Base-by-base conservation (phyloP, 768 basidiomycete species). In the Boletus bicolor region DNA sequence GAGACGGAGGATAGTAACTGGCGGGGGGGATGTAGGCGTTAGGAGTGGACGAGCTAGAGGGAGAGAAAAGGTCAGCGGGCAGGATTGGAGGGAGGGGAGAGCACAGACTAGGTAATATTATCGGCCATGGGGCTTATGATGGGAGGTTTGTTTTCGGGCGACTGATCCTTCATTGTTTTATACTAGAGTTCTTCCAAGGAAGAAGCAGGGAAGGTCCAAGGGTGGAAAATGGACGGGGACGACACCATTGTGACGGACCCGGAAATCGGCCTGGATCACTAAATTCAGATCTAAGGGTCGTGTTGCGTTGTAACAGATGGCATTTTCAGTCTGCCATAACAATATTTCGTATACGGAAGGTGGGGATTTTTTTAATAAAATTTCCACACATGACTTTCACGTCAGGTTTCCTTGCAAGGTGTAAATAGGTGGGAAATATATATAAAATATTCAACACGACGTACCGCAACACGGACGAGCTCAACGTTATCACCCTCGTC, bases 251-350 rank as follows among this genome's bases (percentile, higher is more conserved):
- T 71, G 61, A 71, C 71, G 73, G 71, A 64, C 73, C 70, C 70
- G 70, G 70, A 72, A 70, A 70, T 72, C 70, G 73, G 72, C 57
- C 69, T 72, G 76, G 82, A 80, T 81, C 79, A 78, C 77, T 76
- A 79, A 80, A 76, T 81, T 80, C 79, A 84, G 81, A 84, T 84
- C 82, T 84, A 82, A 84, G 83, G 83, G 83, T 84, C 83, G 77
- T 71, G 76, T 77, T 81, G 81, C 76, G 74, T 75, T 70, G 70
- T 73, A 73, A 72, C 72, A 70, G 69, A 71, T 71, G 69, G 71
- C 72, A 73, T 66, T 73, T 71, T 65, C 66, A 68, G 66, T 70
- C 68, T 71, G 70, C 72, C 70, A 71, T 71, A 71, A 73, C 57
- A 64, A 73, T 68, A 66, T 71, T 71, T 71, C 70, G 68, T 72